Base-by-base conservation (phyloP, 1,284 basidiomycete genomes). In the Lentinula novae-zelandiae region DNA sequence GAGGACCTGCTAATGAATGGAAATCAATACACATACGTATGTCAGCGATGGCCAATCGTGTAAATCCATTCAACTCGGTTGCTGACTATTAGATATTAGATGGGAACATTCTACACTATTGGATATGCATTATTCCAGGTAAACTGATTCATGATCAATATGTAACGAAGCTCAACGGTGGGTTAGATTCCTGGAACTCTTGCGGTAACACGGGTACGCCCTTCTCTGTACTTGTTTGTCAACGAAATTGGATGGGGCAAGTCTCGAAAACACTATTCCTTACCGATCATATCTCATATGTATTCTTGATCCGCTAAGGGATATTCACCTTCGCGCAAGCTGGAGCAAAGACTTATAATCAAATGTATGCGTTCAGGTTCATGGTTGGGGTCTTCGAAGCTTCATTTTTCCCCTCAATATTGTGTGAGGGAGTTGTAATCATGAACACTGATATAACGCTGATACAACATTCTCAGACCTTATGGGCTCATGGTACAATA, bases 291-390 rank as follows among this genome's bases (percentile, higher is more conserved):
- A 13, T 39, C 22, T 33, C 51, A 39, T 40, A 39, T 40, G 20
- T 36, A 8, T 54, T 44, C 10, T 17, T 15, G 10, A 12, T 38
- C 36, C 3, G 3, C n/a, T 17, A 10, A 62, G 61, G 60, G 15
- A 61, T 61, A 33, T 65, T 63, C 50, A 65, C 62, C 8, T 63
- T 65, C 50, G 63, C 63, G 31, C 64, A 65, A 60, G 62, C 64
- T 27, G 64, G 59, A 1, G 62, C 62, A 17, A 53, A 61, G 49
- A 63, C 48, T 13, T 60, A 42, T 60, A 65, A 67, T 58, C 66
- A 68, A 48, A 67, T 69, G 66, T 69, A 69, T 53, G 62, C 62
- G 2, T 68, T 69, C 58, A 59, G 68, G 5, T 68, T 67, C 46
- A 65, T 66, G 61, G 65, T 69, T 9, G 68, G 68, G 27, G 53